Evolutionary conservation across 768 basidiomycete species (phyloP), one percentile per base, ranked within the genome.

Genomic region (Boletus vinaceobasis): DNA sequence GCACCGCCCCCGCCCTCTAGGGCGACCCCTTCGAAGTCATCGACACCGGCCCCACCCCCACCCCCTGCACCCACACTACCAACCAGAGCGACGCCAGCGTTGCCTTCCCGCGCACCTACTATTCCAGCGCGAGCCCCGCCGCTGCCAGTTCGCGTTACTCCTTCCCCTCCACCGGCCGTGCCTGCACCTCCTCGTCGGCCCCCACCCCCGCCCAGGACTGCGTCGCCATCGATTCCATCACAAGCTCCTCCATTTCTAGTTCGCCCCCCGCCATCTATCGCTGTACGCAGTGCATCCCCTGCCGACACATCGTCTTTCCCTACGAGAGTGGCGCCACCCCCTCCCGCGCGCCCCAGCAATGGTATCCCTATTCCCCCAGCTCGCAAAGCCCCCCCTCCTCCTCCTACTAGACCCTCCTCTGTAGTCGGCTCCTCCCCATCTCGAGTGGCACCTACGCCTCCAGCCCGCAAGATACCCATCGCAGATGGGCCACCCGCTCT

Each of bases 111-210:
- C 36, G 65, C 64, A 52, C 74, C 77, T 31, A 72, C 76, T 7
- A 59, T 75, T 26, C 75, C 77, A 21, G 73, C 77, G 37, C 76
- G 77, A 42, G 69, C 75, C 9, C 77, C 79, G 13, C 72, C 77
- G 17, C 69, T 78, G 3, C 78, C 77, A 3, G 57, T 72, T 48
- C 75, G 79, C 27, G 37, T 50, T 7, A 62, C 64, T 15, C 63
- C 71, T 7, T 65, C 71, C 19, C 63, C 67, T 43, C 65, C 74
- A 31, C 39, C 58, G 13, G 48, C 45, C 23, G 55, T 48, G 11
- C 56, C 63, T 7, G 39, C 56, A 36, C 66, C 61, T 26, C 58
- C 73, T 43, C 71, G 69, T 44, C 64, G 66, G 13, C 62, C 74
- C 17, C 68, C 73, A 5, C 69, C 73, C 8, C 71, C 71, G 5